Base-by-base conservation (phyloP, 208 protist genomes). In the Leptomonas seymouri region DNA sequence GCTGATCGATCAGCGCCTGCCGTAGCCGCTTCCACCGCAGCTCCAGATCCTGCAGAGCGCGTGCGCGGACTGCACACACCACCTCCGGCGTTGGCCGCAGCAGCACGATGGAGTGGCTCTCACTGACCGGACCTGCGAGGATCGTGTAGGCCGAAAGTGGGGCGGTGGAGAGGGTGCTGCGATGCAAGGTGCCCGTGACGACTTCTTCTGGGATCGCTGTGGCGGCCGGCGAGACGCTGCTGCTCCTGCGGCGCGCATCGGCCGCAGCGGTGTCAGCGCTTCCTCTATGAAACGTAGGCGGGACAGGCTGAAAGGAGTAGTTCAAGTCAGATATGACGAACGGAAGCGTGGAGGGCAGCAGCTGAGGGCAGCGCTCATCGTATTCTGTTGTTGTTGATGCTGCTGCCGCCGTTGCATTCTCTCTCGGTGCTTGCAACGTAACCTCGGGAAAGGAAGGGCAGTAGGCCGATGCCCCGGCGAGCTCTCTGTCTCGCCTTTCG, bases 321-420 rank as follows among this genome's bases (percentile, higher is more conserved):
- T 93, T 93, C 20, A 77, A 56, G 49, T 90, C 85, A 2, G 87
- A 93, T 2, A 93, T 28, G n/a, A 93, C 84, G 27, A 81, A 46
- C 11, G 87, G 87, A 0, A 93, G 64, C 11, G 73, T 53, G 14
- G 80, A 74, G 36, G 87, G 81, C 15, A 80, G 68, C 15, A 93
- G 81, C 39, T 85, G 31, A 1, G 87, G 83, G 49, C 71, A 88
- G 6, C 69, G n/a, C 8, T 12, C 23, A 50, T 59, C 49, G 9
- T 9, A 60, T 34, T 23, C 59, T 41, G 30, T 46, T 9, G 59
- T 25, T 3, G 39, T 21, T n/a, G 4, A 7, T 27, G 7, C 21
- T 15, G 11, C 48, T 4, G 15, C 11, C 18, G 7, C 21, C 7
- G 11, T 50, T 4, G 15, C 11, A 12, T 8, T 20, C 28, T 14